Percentiles rank a stretch among this genome's conserved stretches.
These are phyloP conservation scores for Mycena venus DNA, from an alignment of 768 basidiomycete genomes.

Conservation along the genomic window DNA sequence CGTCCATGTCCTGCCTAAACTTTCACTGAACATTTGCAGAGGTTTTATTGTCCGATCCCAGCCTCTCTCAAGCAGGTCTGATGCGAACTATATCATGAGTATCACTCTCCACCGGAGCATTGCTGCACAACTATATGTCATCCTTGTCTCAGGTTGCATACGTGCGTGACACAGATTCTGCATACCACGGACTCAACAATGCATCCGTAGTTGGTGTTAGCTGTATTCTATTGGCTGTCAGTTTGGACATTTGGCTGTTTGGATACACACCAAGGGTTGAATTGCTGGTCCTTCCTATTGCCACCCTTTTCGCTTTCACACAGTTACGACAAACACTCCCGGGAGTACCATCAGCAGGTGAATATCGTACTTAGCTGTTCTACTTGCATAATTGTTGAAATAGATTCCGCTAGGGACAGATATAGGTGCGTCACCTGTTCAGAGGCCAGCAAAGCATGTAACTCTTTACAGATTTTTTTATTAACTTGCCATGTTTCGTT, in stretches of 20 bases:
- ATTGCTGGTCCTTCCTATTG: neutral
- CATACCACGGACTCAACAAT: too few species aligned
- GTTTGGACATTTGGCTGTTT: neutral
- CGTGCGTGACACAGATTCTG: neutral
- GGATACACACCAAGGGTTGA: neutral
- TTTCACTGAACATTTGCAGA: too few species aligned
- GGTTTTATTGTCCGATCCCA: neutral
- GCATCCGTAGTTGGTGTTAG: neutral
- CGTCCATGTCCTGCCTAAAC: too few species aligned
- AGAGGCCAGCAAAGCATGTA: neutral
- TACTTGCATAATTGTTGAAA: neutral
- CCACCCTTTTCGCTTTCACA: neutral
- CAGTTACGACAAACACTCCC: neutral
- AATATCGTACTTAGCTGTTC: neutral
- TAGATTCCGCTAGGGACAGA: neutral
- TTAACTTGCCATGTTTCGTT: slow-evolving; percentile 1
- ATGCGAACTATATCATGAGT: neutral
- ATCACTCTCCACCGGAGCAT: neutral
- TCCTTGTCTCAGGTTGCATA: neutral
- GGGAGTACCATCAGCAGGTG: neutral
- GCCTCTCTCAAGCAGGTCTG: neutral
- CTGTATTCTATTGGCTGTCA: neutral
- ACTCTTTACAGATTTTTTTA: neutral
- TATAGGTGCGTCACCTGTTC: too few species aligned
- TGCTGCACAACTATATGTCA: neutral